A percentile compares a stretch with the other conserved stretches of the same genome.
These are phyloP conservation scores for Ganoderma resinaceum DNA, from an alignment of 1,284 basidiomycete species.

Conservation along the genomic window DNA sequence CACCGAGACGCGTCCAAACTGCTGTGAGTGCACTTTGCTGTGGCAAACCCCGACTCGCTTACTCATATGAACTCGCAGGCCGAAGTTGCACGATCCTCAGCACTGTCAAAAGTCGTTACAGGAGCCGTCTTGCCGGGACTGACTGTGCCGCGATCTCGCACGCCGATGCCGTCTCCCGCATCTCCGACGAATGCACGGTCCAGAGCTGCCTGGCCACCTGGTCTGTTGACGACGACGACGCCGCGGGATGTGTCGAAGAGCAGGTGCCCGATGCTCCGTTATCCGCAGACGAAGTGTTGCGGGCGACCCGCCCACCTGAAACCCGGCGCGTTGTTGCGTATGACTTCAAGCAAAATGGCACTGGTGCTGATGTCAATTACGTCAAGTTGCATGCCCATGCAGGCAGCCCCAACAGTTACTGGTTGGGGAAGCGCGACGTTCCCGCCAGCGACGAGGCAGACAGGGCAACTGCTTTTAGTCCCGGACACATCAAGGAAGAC, in stretches of 20 bases:
- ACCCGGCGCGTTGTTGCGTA: neutral
- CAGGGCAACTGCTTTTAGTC: neutral
- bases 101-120: slow-evolving; percentile 20
- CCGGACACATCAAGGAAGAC: slow-evolving; percentile 8
- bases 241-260: slow-evolving; percentile 20
- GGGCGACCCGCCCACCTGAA: too few species aligned
- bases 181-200: slow-evolving; percentile 40
- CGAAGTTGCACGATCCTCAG: slow-evolving; percentile 41
- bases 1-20: slow-evolving; percentile 36
- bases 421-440: neutral
- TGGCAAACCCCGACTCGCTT: neutral
- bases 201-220: slow-evolving; percentile 38
- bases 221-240: slow-evolving; percentile 26
- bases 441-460: neutral
- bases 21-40: slow-evolving; percentile 35
- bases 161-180: slow-evolving; percentile 40
- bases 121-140: slow-evolving; percentile 26
- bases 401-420: neutral
- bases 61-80: slow-evolving; percentile 29
- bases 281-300: too few species aligned
- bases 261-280: neutral
- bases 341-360: neutral
- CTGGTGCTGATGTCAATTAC: neutral
- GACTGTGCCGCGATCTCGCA: slow-evolving; percentile 43
- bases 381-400: neutral